phyloP scores from a whole-genome alignment of 2,329 filamentous ascomycete genomes.

The Colletotrichum trifolii region DNA sequence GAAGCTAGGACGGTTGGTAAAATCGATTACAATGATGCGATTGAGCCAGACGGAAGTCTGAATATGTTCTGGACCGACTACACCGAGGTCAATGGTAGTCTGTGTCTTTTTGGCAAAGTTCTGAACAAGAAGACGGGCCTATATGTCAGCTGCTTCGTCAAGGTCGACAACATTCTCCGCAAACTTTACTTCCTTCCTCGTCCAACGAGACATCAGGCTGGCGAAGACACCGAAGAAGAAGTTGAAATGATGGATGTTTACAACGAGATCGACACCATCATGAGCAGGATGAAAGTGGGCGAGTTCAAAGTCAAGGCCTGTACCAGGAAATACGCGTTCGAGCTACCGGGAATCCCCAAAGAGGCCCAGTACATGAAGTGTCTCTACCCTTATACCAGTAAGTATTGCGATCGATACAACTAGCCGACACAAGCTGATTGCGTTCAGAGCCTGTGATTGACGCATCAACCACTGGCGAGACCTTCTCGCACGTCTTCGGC shows the following conservation, averaged over 20 bases:
- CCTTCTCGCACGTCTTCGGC: constrained; percentile 94
- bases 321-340: constrained; percentile 94
- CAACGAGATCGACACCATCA: constrained; percentile 85
- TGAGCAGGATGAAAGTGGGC: constrained; percentile 85
- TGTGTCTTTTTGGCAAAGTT: constrained; percentile 97
- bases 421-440: constrained; percentile 35
- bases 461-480: constrained; percentile 80
- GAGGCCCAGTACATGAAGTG: constrained; percentile 94
- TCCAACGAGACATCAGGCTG: constrained; percentile 65
- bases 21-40: constrained; percentile 82
- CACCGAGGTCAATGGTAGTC: constrained; percentile 87
- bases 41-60: constrained; percentile 93
- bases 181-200: constrained; percentile 95
- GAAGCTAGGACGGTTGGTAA: constrained; percentile 79
- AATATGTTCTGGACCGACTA: constrained; percentile 99
- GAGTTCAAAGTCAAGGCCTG: constrained; percentile 96
- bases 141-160: constrained; percentile 93
- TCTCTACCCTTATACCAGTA: constrained; percentile 91
- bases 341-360: constrained; percentile 85
- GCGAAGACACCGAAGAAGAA: constrained; percentile 78
- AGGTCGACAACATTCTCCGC: constrained; percentile 91
- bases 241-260: constrained; percentile 92
- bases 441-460: constrained; percentile 73
- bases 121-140: constrained; percentile 83
- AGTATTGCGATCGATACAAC: constrained; percentile 41